Base-by-base conservation (phyloP, 345 rosid genomes). In the Triadica sebifera region DNA sequence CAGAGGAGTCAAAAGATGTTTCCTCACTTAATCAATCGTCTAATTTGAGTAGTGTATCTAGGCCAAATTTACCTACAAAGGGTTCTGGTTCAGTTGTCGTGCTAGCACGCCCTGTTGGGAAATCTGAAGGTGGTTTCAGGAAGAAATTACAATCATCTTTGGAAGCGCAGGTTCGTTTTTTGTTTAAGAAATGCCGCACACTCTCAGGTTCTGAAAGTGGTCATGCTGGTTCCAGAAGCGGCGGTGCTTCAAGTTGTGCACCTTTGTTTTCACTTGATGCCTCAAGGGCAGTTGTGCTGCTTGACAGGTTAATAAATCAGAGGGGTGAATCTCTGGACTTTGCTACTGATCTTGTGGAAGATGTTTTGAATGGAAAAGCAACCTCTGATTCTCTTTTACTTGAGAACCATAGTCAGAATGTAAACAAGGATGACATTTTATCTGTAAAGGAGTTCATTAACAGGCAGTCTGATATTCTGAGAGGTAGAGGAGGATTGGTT, bases 221-320 rank as follows among this genome's bases (percentile, higher is more conserved):
- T 79, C 87, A 85, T 72, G 67, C 73, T 67, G 89, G 90, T 62
- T 75, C 90, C 15, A 89, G 96, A 86, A 79, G 83, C 79, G 91
- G 88, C n/a, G 80, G 80, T 72, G 84, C 61, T 75, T 83, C 89
- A 24, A 86, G 83, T 85, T 78, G 87, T 63, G 81, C 91, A 46
- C 92, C 93, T 73, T 77, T 92, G 76, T 89, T 90, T 89, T 87
- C 86, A 49, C 92, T 92, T 47, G 95, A 92, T 80, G 82, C 95
- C 56, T 85, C 97, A 49, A 87, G 87, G 85, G 85, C 94, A 62
- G 97, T 88, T 77, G 80, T 89, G 73, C 81, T 92, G 50, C 77
- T 90, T 38, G 93, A 92, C 76, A 81, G 86, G 79, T 73, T 69
- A 4, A 63, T 77, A 34, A 83, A 78, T 74, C 80, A 73, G 81